Base-by-base conservation (phyloP, 2,329 filamentous ascomycete species). In the Ustulina deusta region DNA sequence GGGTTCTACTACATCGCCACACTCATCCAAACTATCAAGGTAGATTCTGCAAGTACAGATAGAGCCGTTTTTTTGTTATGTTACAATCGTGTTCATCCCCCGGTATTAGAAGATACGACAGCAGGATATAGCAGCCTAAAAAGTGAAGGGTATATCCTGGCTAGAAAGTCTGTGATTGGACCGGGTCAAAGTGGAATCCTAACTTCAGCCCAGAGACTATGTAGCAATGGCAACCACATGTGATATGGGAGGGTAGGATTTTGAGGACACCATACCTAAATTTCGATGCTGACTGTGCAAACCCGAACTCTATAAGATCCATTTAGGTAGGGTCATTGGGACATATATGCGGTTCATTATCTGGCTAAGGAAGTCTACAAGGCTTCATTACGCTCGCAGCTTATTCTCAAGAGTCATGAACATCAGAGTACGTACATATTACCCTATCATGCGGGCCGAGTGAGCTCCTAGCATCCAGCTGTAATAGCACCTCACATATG, bases 401-500 rank as follows among this genome's bases (percentile, higher is more conserved):
- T 20, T 29, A 56, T 56, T 29, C 13, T 11, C 27, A 15, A 20
- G 15, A 4, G n/a, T 15, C 20, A 42, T 29, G 22, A 25, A 40
- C 15, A 56, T 10, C 1, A n/a, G 15, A 36, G 36, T 13, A 32
- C 56, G 36, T 13, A 32, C 56, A 27, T 44, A 7, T 27, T 7
- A 54, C 48, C 34, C 38, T 38, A 46, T 27, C 22, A 20, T 27
- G 36, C 10, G 11, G 54, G 11, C 42, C 52, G 52, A 55, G 55
- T 48, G 34, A 54, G 20, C n/a, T 36, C 46, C 48, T 60, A 59
- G 38, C 55, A 60, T 55, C 46, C 15, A 32, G 38, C 55, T 60
- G 29, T 48, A 60, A 60, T 55, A 59, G 3, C n/a, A 22, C 7
- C 5, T 6, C 27, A 13, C 13, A 15, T 58, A 64, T 57, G 27